Evolutionary conservation across 2,329 filamentous ascomycete species (phyloP).

Genomic region (Orbilia blumenaviensis): DNA sequence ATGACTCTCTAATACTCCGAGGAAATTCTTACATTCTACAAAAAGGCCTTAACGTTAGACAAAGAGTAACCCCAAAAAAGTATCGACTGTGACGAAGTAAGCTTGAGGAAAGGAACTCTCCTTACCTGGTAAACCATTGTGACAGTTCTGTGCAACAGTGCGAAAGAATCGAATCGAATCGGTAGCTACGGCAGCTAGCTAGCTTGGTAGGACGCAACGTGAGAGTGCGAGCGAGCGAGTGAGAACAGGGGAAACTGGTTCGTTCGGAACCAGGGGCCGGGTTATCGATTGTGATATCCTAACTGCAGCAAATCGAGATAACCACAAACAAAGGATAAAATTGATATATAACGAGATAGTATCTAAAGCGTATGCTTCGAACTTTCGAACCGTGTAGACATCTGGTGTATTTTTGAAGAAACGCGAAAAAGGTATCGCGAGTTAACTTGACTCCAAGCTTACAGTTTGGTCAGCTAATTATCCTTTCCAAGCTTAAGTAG

Average conservation of each 20-base stretch:
- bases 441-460: too few species aligned
- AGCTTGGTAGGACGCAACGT: not conserved
- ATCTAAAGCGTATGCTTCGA: not conserved
- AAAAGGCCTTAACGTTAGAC: not conserved
- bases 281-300: not conserved
- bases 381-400: not conserved
- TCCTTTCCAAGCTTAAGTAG: too few species aligned
- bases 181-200: too few species aligned
- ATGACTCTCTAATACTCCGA: not conserved
- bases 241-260: too few species aligned
- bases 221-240: not conserved
- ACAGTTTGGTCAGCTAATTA: too few species aligned
- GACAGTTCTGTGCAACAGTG: not conserved
- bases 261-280: not conserved
- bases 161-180: too few species aligned
- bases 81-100: not conserved
- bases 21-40: constrained; percentile 9
- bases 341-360: too few species aligned
- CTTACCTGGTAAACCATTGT: constrained; percentile 15
- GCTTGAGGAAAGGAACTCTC: not conserved
- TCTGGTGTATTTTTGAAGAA: too few species aligned
- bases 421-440: not conserved
- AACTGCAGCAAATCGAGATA: not conserved
- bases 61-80: too few species aligned
- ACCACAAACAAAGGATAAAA: not conserved